Percentiles rank a stretch among this genome's conserved stretches.
phyloP scores from a whole-genome alignment of 805 yeast species.

The Metschnikowia hibisci region DNA sequence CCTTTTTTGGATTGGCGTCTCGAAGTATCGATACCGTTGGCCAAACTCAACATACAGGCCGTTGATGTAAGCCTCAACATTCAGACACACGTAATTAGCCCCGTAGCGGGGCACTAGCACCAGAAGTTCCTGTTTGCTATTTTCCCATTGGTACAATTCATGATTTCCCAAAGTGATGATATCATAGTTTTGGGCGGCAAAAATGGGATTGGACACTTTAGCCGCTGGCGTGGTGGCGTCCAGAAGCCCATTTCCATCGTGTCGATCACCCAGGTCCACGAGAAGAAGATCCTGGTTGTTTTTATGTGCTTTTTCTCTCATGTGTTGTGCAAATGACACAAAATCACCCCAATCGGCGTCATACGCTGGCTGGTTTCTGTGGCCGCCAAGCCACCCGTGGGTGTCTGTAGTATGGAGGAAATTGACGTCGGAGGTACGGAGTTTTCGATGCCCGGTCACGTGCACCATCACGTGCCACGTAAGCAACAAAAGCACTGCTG shows the following conservation, averaged over 20 bases:
- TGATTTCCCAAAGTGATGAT: conserved; percentile 86
- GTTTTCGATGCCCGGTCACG: conserved; percentile 1
- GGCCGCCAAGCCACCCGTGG: conserved; percentile 96
- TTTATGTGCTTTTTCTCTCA: conserved; percentile 42
- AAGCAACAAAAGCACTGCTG: not conserved
- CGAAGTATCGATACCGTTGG: conserved; percentile 57
- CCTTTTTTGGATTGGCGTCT: conserved; percentile 49
- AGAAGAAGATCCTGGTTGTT: conserved; percentile 61
- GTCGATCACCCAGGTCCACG: conserved; percentile 89
- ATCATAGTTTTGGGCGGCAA: conserved; percentile 66
- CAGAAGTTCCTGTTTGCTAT: conserved; percentile 63
- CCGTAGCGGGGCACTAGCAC: conserved; percentile 54
- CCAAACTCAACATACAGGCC: conserved; percentile 54
- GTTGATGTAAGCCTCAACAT: conserved; percentile 50
- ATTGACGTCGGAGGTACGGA: conserved; percentile 52
- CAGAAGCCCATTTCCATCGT: conserved; percentile 88
- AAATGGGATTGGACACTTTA: conserved; percentile 52
- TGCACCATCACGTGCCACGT: not conserved
- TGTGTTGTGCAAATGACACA: conserved; percentile 56
- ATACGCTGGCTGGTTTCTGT: conserved; percentile 69
- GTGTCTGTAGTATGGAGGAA: conserved; percentile 95
- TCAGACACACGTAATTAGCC: conserved; percentile 65
- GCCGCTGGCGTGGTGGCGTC: conserved; percentile 81
- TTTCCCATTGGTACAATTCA: conserved; percentile 70
- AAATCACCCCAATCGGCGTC: conserved; percentile 93